Base-by-base conservation (phyloP, 768 basidiomycete genomes). In the Hericium rajendrae region DNA sequence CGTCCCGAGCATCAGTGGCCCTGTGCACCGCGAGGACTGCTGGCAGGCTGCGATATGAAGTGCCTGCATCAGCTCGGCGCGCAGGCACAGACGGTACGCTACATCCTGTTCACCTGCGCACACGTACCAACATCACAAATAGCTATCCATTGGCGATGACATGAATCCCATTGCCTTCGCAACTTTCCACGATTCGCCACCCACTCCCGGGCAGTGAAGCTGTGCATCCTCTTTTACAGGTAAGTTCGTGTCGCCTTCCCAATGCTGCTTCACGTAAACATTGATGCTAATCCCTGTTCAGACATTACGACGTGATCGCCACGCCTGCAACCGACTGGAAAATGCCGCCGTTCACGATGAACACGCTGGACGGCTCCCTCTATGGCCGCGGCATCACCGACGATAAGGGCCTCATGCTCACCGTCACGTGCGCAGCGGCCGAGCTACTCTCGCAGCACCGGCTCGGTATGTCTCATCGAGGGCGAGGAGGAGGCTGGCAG, bases 341-440 rank as follows among this genome's bases (percentile, higher is more conserved):
- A 20, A 84, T 86, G 1, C 84, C 92, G 58, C 95, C 97, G 0
- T 99, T 92, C 72, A 76, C 73, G 6, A 71, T 97, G 60, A 80
- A 80, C 0, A 93, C 93, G 2, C 79, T 83, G 11, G 93, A 97
- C 64, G 94, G 93, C 0, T 94, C 89, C 66, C 73, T 94, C 0
- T 94, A 93, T 64, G 95, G 94, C 20, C 83, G 90, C 48, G 92
- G 97, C 3, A 86, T 90, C 1, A 88, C 91, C 1, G 97, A 99
- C 64, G 85, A 99, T 74, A 98, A 99, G 67, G 97, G 95, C 0
- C 97, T n/a, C n/a, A n/a, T n/a, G n/a, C n/a, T n/a, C n/a, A n/a
- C n/a, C n/a, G n/a, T n/a, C n/a, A n/a, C n/a, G n/a, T n/a, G n/a
- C n/a, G n/a, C n/a, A n/a, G n/a, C n/a, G n/a, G n/a, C n/a, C n/a